Percentiles rank a stretch among this genome's conserved stretches.
Evolutionary conservation across 805 yeast genomes (phyloP).

Genomic region (Pichia rugopelliculosa): DNA sequence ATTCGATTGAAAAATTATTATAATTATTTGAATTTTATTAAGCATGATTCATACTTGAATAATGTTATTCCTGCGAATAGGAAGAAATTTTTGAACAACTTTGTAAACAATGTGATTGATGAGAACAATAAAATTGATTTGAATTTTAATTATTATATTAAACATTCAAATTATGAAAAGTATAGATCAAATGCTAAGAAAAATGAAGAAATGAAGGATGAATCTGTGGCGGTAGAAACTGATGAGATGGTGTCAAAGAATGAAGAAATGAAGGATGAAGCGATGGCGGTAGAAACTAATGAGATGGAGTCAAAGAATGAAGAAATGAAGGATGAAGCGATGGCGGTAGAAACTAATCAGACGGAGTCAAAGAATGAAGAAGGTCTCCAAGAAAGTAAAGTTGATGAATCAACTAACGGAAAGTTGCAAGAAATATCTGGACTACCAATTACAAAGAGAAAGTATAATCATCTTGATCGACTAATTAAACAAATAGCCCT

Average conservation of each 20-base stretch:
- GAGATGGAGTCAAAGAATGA: constrained; percentile 33
- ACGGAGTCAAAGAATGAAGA: constrained; percentile 25
- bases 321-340: no score
- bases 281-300: no score
- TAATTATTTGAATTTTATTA: constrained; percentile 27
- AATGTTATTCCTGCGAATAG: constrained; percentile 18
- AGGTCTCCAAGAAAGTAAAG: constrained; percentile 7
- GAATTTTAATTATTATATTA: constrained; percentile 30
- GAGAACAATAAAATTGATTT: constrained; percentile 27
- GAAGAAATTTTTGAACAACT: constrained; percentile 21
- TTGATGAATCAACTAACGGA: constrained; percentile 8
- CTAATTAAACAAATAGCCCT: not conserved
- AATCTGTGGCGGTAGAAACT: no score
- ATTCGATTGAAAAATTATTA: constrained; percentile 27
- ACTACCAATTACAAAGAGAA: not conserved
- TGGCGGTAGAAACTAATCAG: no score
- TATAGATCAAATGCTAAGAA: constrained; percentile 29
- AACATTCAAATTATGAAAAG: constrained; percentile 38
- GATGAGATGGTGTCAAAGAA: constrained; percentile 23
- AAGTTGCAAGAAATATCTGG: not conserved
- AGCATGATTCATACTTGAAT: constrained; percentile 20
- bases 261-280: constrained; percentile 13
- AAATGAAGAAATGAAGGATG: constrained; percentile 35
- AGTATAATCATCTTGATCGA: not conserved
- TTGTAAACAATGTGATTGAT: constrained; percentile 22